Conservation (phyloP, 768 basidiomycete species). For the Hydnomerulius pinastri region DNA sequence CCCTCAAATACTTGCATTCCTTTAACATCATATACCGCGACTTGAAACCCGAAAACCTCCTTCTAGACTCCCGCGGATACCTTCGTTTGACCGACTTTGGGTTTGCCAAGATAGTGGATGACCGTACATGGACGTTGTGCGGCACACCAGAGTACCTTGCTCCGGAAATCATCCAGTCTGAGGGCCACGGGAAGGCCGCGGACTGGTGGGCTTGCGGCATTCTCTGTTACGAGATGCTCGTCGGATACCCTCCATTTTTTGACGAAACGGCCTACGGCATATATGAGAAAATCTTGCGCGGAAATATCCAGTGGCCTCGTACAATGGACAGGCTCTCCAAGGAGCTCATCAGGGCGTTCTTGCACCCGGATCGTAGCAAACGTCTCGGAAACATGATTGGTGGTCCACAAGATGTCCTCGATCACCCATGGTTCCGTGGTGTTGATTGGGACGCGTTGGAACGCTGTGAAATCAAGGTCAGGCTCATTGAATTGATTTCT, state of each 20-base stretch:
- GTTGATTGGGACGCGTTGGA: slow-evolving; percentile 92
- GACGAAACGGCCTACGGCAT: slow-evolving; percentile 98
- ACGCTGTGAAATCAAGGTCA: slow-evolving; percentile 80
- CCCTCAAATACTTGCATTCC: slow-evolving; percentile 91
- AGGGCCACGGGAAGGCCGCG: slow-evolving; percentile 96
- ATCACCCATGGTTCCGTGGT: slow-evolving; percentile 94
- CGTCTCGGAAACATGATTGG: slow-evolving; percentile 92
- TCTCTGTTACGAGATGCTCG: slow-evolving; percentile 97
- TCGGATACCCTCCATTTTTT: slow-evolving; percentile 98
- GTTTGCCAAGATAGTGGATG: slow-evolving; percentile 96
- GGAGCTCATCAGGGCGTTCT: slow-evolving; percentile 83
- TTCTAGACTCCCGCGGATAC: slow-evolving; percentile 91
- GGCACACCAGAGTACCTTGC: slow-evolving; percentile 97
- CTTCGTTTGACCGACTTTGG: slow-evolving; percentile 97
- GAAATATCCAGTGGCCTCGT: slow-evolving; percentile 88
- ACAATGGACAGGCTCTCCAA: slow-evolving; percentile 88
- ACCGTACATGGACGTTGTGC: slow-evolving; percentile 97
- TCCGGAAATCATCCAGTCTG: slow-evolving; percentile 96
- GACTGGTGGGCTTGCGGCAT: slow-evolving; percentile 99
- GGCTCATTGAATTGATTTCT: slow-evolving; percentile 24
- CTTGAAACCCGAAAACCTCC: slow-evolving; percentile 98
- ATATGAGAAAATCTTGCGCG: slow-evolving; percentile 94
- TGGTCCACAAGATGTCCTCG: slow-evolving; percentile 87
- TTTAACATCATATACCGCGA: slow-evolving; percentile 99
- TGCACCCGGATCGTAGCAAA: slow-evolving; percentile 90